Evolutionary conservation across 2,329 filamentous ascomycete genomes (phyloP), one percentile per base, ranked within the genome.

Genomic region (Dactylella cylindrospora): DNA sequence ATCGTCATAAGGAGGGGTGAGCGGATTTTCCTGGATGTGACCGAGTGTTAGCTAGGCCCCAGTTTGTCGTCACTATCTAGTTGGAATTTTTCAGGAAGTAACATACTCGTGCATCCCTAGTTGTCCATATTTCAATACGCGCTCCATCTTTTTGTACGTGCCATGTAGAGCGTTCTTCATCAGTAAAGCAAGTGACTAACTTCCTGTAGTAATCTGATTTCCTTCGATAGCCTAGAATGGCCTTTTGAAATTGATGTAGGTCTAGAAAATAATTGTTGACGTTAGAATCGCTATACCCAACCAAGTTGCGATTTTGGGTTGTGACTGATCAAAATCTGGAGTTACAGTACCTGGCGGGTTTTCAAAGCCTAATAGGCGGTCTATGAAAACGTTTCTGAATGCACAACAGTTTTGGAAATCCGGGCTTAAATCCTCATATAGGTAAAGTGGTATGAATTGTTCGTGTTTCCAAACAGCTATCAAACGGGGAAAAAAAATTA

Each of bases 361-460:
- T 22, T 57, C 52, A 10, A 57, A 57, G 3, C 52, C 52, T 7
- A 57, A 49, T 6, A 57, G n/a, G 26, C 52, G 39, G 26, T 57
- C 52, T 0, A 57, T 44, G 15, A 57, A 57, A 12, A 26, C 10
- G 10, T 57, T 44, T 25, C 52, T 19, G 31, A 57, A 57, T 3
- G 52, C 52, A 20, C 52, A 57, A 1, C 44, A 41, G 17, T 57
- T 57, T 28, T 43, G 36, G 19, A 57, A 57, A 10, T 57, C 52
- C 5, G 41, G 36, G 33, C 39, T 49, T 5, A 57, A 20, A 15
- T 57, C 52, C 10, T 52, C 54, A 12, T 46, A 60, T n/a, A 32
- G 40, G 39, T 60, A 60, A 5, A 51, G 20, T 1, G 54, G 54
- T 12, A 60, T 60, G 20, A 60, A 60, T n/a, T 60, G 39, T 31